These are phyloP conservation scores for Capillidium rhysosporum DNA, from an alignment of 371 early-diverging fungal species.

Conservation along the genomic window DNA sequence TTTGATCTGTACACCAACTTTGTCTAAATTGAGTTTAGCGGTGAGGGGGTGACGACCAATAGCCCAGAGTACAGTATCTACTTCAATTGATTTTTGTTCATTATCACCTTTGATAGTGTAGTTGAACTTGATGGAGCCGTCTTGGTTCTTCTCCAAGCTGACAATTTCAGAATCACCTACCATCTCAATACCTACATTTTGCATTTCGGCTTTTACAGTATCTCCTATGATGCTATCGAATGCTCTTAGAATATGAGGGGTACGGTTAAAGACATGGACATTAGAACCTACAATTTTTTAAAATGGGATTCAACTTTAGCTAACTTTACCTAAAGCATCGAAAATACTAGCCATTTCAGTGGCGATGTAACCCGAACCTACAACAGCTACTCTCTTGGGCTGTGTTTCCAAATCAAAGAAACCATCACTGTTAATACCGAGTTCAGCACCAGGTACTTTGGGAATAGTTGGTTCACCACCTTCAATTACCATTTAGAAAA, in stretches of 20 bases:
- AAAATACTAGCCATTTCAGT: conserved; percentile 94
- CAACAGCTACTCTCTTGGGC: conserved; percentile 81
- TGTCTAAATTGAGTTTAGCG: conserved; percentile 39
- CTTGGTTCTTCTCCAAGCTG: conserved; percentile 17
- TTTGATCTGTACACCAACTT: conserved; percentile 36
- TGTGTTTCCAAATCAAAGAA: conserved; percentile 85
- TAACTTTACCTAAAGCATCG: conserved; percentile 31
- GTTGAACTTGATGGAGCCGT: conserved; percentile 13
- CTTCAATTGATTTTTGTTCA: conserved; percentile 20
- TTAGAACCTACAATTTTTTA: conserved; percentile 35
- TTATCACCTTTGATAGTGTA: conserved; percentile 22
- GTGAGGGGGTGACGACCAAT: conserved; percentile 73
- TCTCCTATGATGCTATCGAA: conserved; percentile 80
- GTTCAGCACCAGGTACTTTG: conserved; percentile 61
- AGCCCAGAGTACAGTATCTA: conserved; percentile 62
- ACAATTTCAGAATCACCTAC: conserved; percentile 36
- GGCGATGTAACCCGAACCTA: conserved; percentile 77
- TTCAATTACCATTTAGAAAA: background rate
- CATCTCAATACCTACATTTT: conserved; percentile 46
- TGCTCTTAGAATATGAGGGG: conserved; percentile 63
- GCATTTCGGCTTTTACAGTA: conserved; percentile 57
- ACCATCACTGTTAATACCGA: conserved; percentile 80
- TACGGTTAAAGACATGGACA: conserved; percentile 70
- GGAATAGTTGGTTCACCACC: conserved; percentile 59
- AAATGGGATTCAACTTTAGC: background rate